Evolutionary conservation across 1,284 basidiomycete genomes (phyloP), one percentile per base, ranked within the genome.

Genomic region (Veloboletus limbatus): DNA sequence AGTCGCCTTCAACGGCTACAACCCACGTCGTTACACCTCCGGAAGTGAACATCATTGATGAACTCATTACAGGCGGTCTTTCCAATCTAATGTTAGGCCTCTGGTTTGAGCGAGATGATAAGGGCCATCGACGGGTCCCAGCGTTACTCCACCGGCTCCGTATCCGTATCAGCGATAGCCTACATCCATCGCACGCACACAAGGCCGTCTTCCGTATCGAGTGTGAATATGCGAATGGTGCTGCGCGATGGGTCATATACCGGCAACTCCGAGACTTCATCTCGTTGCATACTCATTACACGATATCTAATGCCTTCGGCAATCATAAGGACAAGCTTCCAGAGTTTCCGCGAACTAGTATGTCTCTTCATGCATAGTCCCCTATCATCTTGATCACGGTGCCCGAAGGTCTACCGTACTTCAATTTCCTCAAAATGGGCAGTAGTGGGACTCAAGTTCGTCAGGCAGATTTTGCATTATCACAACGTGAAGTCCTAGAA

Each of bases 161-260:
- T 43, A 84, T 95, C 47, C 81, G 86, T 8, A 79, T 96, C 46
- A 91, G 85, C 58, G 92, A 95, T 68, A 90, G 88, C 54, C 66
- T 96, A 40, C 84, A 95, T 68, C 87, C 91, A 4, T 72, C 89
- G 53, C 79, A 90, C 58, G 79, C 81, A 25, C 74, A 82, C 43
- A 91, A 89, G 59, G 82, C 89, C 5, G 83, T 94, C 3, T 97
- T 95, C 66, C 81, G 92, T 16, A 93, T 97, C 56, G 93, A 97
- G 68, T 96, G 95, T 68, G 92, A 97, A 69, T 98, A 99, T 62
- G 96, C 92, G 1, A 94, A 97, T 55, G 92, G 92, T n/a, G 85
- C 86, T 4, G 85, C 88, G 47, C 85, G 91, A 65, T 99, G 97
- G 96, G 93, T 97, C 25, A 82, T 99, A 36, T 98, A 99, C 69